Evolutionary conservation across 1,284 basidiomycete genomes (phyloP).

Genomic region (Moniliella sp.): DNA sequence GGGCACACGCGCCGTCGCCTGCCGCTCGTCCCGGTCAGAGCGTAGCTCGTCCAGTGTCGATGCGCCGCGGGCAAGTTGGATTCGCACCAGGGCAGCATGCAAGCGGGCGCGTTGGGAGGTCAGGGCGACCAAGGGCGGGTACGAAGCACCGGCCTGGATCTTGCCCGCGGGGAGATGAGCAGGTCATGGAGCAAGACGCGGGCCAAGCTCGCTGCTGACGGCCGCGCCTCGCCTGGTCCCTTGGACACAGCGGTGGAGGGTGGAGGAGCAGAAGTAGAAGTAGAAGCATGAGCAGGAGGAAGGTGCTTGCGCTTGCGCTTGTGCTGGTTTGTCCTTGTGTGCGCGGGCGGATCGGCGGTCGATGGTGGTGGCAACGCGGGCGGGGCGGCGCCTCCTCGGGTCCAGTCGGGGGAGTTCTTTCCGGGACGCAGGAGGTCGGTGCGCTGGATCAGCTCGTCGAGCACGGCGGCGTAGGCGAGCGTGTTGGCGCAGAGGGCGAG

Average conservation of each 20-base stretch:
- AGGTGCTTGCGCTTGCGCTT: too few relatives aligned
- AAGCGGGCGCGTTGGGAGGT: slow-evolving; percentile 64
- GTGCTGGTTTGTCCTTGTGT: too few relatives aligned
- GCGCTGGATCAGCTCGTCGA: neutral
- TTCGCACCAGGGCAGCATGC: slow-evolving; percentile 56
- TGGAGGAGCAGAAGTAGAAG: too few relatives aligned
- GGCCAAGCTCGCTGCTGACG: slow-evolving; percentile 6
- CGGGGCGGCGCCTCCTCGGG: neutral
- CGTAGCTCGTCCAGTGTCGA: slow-evolving; percentile 13
- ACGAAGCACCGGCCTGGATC: slow-evolving; percentile 17
- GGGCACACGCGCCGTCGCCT: slow-evolving; percentile 13
- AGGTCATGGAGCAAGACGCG: slow-evolving; percentile 25
- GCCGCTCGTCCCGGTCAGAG: slow-evolving; percentile 6
- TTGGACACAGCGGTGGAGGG: too few relatives aligned
- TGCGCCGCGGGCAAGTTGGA: slow-evolving; percentile 45
- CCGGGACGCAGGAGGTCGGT: neutral
- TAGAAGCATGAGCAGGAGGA: too few relatives aligned
- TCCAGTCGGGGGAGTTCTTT: neutral
- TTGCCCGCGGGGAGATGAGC: slow-evolving; percentile 12
- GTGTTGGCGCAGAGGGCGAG: neutral
- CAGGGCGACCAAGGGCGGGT: slow-evolving; percentile 17
- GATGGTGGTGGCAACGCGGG: too few relatives aligned
- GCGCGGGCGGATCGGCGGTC: too few relatives aligned
- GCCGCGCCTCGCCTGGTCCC: too few relatives aligned
- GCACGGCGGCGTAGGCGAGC: neutral